A percentile compares a stretch with the other conserved stretches of the same genome.
Evolutionary conservation across 2,329 filamentous ascomycete species (phyloP).

Genomic region (Raffaelea albimanens): DNA sequence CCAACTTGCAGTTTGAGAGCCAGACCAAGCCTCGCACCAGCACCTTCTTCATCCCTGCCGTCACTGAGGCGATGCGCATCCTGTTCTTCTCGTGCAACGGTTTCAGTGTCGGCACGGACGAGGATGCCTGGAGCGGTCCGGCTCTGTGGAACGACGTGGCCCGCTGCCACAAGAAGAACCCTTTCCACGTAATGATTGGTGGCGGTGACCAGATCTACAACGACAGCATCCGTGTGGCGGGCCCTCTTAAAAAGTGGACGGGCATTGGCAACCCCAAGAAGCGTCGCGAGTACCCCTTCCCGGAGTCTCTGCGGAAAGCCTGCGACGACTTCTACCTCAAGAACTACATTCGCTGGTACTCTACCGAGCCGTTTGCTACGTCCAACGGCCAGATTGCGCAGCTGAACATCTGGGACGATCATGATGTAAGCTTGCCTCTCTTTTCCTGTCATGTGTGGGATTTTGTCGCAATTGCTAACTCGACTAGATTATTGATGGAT

Average conservation of each 20-base stretch:
- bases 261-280: conserved; percentile 73
- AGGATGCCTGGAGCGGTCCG: conserved; percentile 80
- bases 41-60: conserved; percentile 77
- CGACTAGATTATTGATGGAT: conserved; percentile 74
- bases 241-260: conserved; percentile 75
- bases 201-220: conserved; percentile 97
- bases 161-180: conserved; percentile 65
- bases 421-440: conserved; percentile 50
- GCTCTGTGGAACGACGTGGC: conserved; percentile 91
- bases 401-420: conserved; percentile 97
- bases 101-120: conserved; percentile 80
- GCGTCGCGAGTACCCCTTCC: conserved; percentile 70
- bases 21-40: conserved; percentile 48
- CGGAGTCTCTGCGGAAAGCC: conserved; percentile 66
- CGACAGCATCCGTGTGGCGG: conserved; percentile 77
- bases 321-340: conserved; percentile 88
- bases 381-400: conserved; percentile 90
- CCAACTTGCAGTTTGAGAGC: conserved; percentile 45
- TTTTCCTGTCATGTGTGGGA: neutral
- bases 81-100: conserved; percentile 99
- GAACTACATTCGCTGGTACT: conserved; percentile 69
- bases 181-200: conserved; percentile 94
- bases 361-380: conserved; percentile 71
- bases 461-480: conserved; percentile 15
- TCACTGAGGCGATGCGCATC: conserved; percentile 84